These are phyloP conservation scores for Saturnispora sanitii DNA, from an alignment of 805 yeast species.

Conservation along the genomic window DNA sequence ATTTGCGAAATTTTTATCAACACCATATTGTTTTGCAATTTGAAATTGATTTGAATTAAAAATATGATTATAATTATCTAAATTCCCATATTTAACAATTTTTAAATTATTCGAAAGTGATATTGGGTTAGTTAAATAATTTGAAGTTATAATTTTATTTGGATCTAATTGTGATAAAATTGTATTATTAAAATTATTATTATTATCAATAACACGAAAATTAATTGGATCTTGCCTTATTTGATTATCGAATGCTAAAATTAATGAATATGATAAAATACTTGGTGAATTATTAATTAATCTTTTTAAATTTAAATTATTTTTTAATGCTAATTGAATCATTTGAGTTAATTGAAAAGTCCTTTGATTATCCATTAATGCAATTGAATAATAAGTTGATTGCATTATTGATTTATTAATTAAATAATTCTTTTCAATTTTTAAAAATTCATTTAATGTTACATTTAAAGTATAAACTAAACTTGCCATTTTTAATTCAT, in stretches of 20 bases:
- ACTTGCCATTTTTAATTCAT: not conserved
- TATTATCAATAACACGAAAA: conserved; percentile 14
- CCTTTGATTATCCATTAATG: conserved; percentile 11
- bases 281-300: conserved; percentile 6
- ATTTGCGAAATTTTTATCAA: conserved; percentile 14
- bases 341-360: conserved; percentile 8
- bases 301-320: conserved; percentile 2
- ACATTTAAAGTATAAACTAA: conserved; percentile 10
- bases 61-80: conserved; percentile 13
- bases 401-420: conserved; percentile 8
- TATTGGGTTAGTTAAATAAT: conserved; percentile 19
- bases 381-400: conserved; percentile 8
- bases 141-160: conserved; percentile 12
- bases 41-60: conserved; percentile 14
- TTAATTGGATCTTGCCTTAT: conserved; percentile 21
- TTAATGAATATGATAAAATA: conserved; percentile 8
- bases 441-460: conserved; percentile 5
- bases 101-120: conserved; percentile 16
- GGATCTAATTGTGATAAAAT: conserved; percentile 16
- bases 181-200: conserved; percentile 14
- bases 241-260: conserved; percentile 17
- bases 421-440: conserved; percentile 5
- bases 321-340: not conserved
- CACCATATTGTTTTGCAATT: conserved; percentile 11
- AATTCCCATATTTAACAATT: conserved; percentile 11